Conservation (phyloP, 441 rosid genomes). For the Populus tomentosa region DNA sequence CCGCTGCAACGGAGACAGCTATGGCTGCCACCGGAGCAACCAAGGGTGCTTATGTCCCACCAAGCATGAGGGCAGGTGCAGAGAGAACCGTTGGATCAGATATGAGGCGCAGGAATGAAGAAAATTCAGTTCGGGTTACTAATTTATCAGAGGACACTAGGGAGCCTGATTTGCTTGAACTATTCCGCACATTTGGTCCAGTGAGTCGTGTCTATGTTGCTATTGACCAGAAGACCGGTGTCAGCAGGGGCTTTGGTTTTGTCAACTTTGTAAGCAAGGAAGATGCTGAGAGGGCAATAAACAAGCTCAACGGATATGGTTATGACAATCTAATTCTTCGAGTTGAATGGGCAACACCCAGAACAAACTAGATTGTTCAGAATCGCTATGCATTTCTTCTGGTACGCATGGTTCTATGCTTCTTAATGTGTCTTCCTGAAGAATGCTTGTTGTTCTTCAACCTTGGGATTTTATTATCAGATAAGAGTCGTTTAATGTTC, state of each 20-base stretch:
- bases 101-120: slow-evolving; percentile 61
- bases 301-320: slow-evolving; percentile 64
- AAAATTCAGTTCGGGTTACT: slow-evolving; percentile 54
- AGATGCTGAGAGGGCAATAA: slow-evolving; percentile 57
- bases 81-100: slow-evolving; percentile 49
- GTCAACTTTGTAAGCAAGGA: slow-evolving; percentile 61
- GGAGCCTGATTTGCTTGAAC: slow-evolving; percentile 52
- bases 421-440: not conserved
- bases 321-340: slow-evolving; percentile 60
- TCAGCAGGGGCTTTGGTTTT: slow-evolving; percentile 62
- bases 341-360: slow-evolving; percentile 66
- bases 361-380: slow-evolving; percentile 28
- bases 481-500: not conserved
- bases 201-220: slow-evolving; percentile 63
- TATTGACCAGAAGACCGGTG: slow-evolving; percentile 49
- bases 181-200: slow-evolving; percentile 50
- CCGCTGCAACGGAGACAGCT: slow-evolving; percentile 32
- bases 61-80: slow-evolving; percentile 48
- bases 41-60: slow-evolving; percentile 50
- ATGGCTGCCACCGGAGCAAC: slow-evolving; percentile 30
- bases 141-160: slow-evolving; percentile 61
- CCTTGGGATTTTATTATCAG: not conserved
- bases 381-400: not conserved
- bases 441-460: not conserved
- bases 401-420: not conserved